These are phyloP conservation scores for Porpolomopsis calyptriformis DNA, from an alignment of 768 basidiomycete species.

Conservation along the genomic window DNA sequence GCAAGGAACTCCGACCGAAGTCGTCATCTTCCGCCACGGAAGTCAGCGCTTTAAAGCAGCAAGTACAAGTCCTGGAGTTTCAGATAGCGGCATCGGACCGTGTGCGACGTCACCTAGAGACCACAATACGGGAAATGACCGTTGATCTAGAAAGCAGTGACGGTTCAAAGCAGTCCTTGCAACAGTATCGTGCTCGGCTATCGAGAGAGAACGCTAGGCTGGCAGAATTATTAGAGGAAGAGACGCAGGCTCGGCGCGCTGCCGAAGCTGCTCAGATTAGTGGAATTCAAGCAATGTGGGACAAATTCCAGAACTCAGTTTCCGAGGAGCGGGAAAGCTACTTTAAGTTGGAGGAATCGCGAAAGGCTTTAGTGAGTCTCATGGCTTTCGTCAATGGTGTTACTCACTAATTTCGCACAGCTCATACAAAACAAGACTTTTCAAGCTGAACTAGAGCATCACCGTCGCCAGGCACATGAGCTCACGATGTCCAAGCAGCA, in stretches of 20 bases:
- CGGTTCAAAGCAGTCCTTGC: constrained; percentile 53
- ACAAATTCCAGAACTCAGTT: constrained; percentile 51
- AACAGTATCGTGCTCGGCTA: constrained; percentile 44
- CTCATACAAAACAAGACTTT: constrained; percentile 54
- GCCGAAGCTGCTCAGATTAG: constrained; percentile 55
- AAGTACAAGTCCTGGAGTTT: constrained; percentile 57
- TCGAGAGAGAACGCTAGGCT: constrained; percentile 47
- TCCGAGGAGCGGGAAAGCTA: constrained; percentile 52
- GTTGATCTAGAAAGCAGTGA: constrained; percentile 53
- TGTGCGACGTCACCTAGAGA: constrained; percentile 53
- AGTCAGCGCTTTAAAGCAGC: constrained; percentile 44
- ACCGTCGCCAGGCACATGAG: constrained; percentile 54
- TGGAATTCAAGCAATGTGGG: constrained; percentile 56
- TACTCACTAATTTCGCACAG: constrained; percentile 23
- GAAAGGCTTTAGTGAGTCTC: constrained; percentile 53
- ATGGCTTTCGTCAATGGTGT: not conserved
- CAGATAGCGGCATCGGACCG: constrained; percentile 61
- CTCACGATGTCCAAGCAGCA: constrained; percentile 44
- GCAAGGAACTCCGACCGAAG: constrained; percentile 26
- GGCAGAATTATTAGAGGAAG: constrained; percentile 47
- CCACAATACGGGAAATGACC: constrained; percentile 47
- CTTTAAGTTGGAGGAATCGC: constrained; percentile 54
- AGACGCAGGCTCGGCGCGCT: constrained; percentile 49
- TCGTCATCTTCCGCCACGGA: constrained; percentile 33
- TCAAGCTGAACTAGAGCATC: constrained; percentile 55